Evolutionary conservation across 2,329 filamentous ascomycete species (phyloP).

Genomic region (Aureobasidium musti): DNA sequence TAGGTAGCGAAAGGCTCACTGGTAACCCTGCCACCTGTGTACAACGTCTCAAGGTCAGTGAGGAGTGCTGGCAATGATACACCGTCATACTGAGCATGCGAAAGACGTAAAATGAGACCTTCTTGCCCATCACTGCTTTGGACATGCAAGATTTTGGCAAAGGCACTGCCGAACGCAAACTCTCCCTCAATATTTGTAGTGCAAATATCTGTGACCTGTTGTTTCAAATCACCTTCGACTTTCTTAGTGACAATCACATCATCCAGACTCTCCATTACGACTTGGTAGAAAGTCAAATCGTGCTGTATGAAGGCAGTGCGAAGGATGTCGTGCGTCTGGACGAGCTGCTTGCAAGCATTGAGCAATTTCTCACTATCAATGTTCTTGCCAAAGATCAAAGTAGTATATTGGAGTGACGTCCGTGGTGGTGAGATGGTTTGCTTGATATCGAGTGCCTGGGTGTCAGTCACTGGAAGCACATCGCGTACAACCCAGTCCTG

Average conservation of each 20-base stretch:
- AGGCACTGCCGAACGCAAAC: constrained; percentile 31
- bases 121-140: constrained; percentile 35
- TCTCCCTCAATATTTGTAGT: constrained; percentile 27
- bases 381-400: constrained; percentile 60
- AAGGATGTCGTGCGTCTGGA: constrained; percentile 54
- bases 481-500: constrained; percentile 40
- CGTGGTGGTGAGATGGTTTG: constrained; percentile 61
- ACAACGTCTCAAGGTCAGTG: constrained; percentile 54
- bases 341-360: constrained; percentile 56
- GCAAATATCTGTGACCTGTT: constrained; percentile 29
- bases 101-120: constrained; percentile 38
- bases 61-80: constrained; percentile 58
- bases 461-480: constrained; percentile 34
- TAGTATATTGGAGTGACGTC: constrained; percentile 64
- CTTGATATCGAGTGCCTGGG: constrained; percentile 46
- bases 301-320: constrained; percentile 56
- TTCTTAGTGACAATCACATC: constrained; percentile 36
- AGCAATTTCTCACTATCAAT: constrained; percentile 56
- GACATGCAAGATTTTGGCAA: constrained; percentile 34
- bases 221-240: constrained; percentile 29
- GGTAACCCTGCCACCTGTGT: constrained; percentile 29
- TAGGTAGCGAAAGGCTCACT: constrained; percentile 20
- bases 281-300: constrained; percentile 48
- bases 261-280: constrained; percentile 46
- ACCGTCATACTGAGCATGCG: constrained; percentile 47